A percentile compares a stretch with the other conserved stretches of the same genome.
Evolutionary conservation across 2,329 filamentous ascomycete species (phyloP).

Genomic region (Microsporum ferrugineum): DNA sequence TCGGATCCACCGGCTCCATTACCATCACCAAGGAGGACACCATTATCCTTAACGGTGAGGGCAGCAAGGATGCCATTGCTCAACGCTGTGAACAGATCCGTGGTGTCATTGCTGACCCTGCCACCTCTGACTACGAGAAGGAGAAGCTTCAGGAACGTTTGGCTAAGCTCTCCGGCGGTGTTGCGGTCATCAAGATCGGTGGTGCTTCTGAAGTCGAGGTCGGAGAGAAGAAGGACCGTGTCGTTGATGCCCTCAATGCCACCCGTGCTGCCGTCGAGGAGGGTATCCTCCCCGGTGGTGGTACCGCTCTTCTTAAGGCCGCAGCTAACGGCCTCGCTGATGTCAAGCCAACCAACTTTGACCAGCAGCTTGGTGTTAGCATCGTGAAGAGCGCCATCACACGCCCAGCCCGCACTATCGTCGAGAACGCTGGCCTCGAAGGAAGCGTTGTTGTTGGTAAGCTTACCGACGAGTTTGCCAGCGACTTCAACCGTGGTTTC

Average conservation of each 20-base stretch:
- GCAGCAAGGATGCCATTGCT: conserved; percentile 81
- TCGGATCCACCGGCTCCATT: conserved; percentile 93
- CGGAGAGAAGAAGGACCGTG: conserved; percentile 99
- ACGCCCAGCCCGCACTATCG: conserved; percentile 82
- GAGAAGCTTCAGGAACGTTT: conserved; percentile 99
- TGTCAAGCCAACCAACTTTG: conserved; percentile 88
- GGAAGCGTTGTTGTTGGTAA: conserved; percentile 95
- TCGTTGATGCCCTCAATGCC: conserved; percentile 95
- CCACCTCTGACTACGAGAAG: conserved; percentile 98
- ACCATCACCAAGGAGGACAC: conserved; percentile 99
- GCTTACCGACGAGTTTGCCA: conserved; percentile 83
- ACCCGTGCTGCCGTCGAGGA: conserved; percentile 97
- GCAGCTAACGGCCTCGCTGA: conserved; percentile 73
- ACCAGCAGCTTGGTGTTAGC: conserved; percentile 95
- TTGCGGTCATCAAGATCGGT: conserved; percentile 98
- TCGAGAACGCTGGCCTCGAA: conserved; percentile 95
- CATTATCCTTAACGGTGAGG: conserved; percentile 94
- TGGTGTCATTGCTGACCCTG: conserved; percentile 85
- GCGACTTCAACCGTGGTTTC: conserved; percentile 96
- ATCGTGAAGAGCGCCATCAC: conserved; percentile 99
- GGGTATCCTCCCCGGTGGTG: conserved; percentile 96
- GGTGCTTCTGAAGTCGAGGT: conserved; percentile 97
- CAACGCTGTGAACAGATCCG: conserved; percentile 99
- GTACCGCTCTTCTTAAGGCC: conserved; percentile 95
- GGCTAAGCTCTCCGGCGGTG: conserved; percentile 96